Evolutionary conservation across 805 yeast genomes (phyloP).

Genomic region (Tetrapisispora phaffii): DNA sequence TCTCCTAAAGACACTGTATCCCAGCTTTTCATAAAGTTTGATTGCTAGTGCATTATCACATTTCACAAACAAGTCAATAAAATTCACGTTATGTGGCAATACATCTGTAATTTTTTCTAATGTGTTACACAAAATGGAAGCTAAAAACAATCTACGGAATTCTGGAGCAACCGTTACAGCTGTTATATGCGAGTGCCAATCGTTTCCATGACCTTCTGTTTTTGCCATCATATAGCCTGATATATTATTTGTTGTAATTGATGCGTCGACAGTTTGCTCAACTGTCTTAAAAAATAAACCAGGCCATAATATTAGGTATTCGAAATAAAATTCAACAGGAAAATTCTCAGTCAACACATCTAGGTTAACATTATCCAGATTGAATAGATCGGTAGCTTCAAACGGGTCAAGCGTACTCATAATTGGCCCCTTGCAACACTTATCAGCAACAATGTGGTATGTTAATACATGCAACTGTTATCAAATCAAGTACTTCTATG

Average conservation of each 20-base stretch:
- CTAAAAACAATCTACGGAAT: slow-evolving; percentile 78
- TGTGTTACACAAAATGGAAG: slow-evolving; percentile 65
- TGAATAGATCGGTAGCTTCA: slow-evolving; percentile 73
- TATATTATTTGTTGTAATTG: slow-evolving; percentile 9
- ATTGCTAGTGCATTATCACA: slow-evolving; percentile 76
- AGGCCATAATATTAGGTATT: slow-evolving; percentile 83
- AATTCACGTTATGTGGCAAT: slow-evolving; percentile 72
- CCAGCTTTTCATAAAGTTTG: slow-evolving; percentile 73
- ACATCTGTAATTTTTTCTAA: slow-evolving; percentile 65
- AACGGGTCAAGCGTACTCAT: slow-evolving; percentile 91
- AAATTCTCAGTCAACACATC: slow-evolving; percentile 91
- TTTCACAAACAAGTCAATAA: slow-evolving; percentile 85
- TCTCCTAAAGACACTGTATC: slow-evolving; percentile 74
- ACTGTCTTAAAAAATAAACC: slow-evolving; percentile 71
- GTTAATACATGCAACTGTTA: too few relatives aligned
- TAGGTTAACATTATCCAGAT: slow-evolving; percentile 63
- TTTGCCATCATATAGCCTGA: slow-evolving; percentile 92
- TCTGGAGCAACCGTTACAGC: slow-evolving; percentile 85
- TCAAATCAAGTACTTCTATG: too few relatives aligned
- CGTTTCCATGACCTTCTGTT: slow-evolving; percentile 73
- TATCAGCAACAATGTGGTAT: too few relatives aligned
- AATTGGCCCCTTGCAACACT: not conserved
- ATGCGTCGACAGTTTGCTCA: slow-evolving; percentile 34
- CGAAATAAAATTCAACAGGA: slow-evolving; percentile 71
- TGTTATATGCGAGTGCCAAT: slow-evolving; percentile 95